Conservation (phyloP, 2,329 filamentous ascomycete genomes). For the Cucurbitaria berberidis region DNA sequence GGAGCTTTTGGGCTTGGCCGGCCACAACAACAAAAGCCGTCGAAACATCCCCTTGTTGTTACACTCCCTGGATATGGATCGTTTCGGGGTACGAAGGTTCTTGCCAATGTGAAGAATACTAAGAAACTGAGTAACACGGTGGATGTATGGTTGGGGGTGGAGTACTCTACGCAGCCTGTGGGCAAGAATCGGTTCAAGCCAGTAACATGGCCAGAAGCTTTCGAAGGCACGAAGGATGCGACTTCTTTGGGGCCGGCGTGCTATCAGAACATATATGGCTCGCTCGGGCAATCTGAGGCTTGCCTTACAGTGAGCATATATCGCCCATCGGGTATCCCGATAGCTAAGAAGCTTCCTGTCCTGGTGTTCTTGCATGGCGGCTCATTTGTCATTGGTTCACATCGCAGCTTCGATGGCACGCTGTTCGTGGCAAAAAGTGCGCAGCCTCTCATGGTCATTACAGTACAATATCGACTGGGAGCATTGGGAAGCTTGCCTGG, state of each 20-base stretch:
- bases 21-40: slow-evolving; percentile 12
- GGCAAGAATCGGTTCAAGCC: slow-evolving; percentile 52
- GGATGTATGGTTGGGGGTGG: slow-evolving; percentile 58
- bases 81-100: slow-evolving; percentile 50
- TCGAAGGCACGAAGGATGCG: slow-evolving; percentile 51
- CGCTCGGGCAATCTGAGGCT: slow-evolving; percentile 38
- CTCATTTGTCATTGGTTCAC: slow-evolving; percentile 38
- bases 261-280: slow-evolving; percentile 50
- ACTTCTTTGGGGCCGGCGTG: slow-evolving; percentile 52
- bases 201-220: slow-evolving; percentile 50
- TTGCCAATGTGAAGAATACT: slow-evolving; percentile 43
- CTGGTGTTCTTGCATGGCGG: slow-evolving; percentile 43
- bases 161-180: slow-evolving; percentile 53
- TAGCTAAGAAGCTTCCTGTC: slow-evolving; percentile 38
- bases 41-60: slow-evolving; percentile 30
- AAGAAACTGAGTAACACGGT: slow-evolving; percentile 43
- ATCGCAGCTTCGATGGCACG: slow-evolving; percentile 43
- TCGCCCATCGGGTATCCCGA: slow-evolving; percentile 33
- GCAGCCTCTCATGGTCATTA: slow-evolving; percentile 43
- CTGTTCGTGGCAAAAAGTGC: slow-evolving; percentile 40
- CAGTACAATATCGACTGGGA: slow-evolving; percentile 44
- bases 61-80: slow-evolving; percentile 50
- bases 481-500: slow-evolving; percentile 44
- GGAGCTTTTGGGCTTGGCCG: slow-evolving; percentile 22
- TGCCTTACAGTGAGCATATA: slow-evolving; percentile 45